Base-by-base conservation (phyloP, 371 early-diverging fungal genomes). In the Synchytrium microbalum region DNA sequence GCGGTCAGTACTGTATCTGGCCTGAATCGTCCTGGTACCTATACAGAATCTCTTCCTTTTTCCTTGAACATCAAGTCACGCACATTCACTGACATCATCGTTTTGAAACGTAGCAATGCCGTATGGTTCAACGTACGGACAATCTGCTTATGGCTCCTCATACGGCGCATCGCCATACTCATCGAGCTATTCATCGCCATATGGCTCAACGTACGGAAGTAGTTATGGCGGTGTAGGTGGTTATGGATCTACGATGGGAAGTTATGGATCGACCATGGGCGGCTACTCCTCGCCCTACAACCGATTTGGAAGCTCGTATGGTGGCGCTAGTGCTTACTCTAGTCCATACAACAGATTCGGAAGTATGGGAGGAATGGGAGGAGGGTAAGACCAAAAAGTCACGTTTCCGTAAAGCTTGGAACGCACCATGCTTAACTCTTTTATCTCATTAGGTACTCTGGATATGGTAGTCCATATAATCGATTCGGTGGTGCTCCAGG, bases 311-410 rank as follows among this genome's bases (percentile, higher is more conserved):
- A 54, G 27, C 31, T 58, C 63, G 32, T 69, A 71, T 59, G 75
- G 71, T 38, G 61, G 67, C 46, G 46, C 10, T 38, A 19, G 10
- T 19, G 46, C 46, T 10, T 38, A 38, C 2, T 71, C 72, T 33
- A 70, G 74, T 30, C 59, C 69, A 32, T 61, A 69, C 24, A 75
- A 73, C 59, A 71, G 75, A 10, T 56, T 56, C 29, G 67, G 69
- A 16, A 73, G 75, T 56, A 67, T 60, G 10, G 58, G 61, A 19
- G 69, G 71, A n/a, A 67, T 65, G 25, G 62, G 66, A 24, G 72
- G 75, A 14, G 76, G n/a, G 68, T 71, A 65, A n/a, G n/a, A n/a
- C n/a, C 70, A 72, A 32, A 72, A 76, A n/a, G 8, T 56, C 24
- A 13, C 24, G 13, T 24, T 56, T 13, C 56, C 8, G 29, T 29